These are phyloP conservation scores for Coprinopsis sp. DNA, from an alignment of 768 basidiomycete genomes.

Conservation along the genomic window DNA sequence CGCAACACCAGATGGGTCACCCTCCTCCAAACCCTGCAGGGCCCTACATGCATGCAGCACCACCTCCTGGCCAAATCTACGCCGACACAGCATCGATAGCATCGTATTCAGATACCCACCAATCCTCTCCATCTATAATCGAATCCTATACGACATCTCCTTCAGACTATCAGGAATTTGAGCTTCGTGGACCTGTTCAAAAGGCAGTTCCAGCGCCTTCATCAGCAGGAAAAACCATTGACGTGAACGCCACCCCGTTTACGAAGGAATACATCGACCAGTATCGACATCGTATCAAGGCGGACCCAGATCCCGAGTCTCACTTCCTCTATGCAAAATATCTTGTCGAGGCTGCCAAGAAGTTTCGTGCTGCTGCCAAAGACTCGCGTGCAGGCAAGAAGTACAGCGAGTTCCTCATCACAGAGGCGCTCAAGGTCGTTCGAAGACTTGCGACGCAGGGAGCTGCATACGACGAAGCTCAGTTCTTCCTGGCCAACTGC, in stretches of 20 bases:
- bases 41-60: slow-evolving; percentile 1
- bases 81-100: slow-evolving; percentile 11
- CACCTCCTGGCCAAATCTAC: slow-evolving; percentile 13
- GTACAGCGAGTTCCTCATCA: slow-evolving; percentile 83
- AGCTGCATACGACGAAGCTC: slow-evolving; percentile 90
- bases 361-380: slow-evolving; percentile 67
- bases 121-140: slow-evolving; percentile 22
- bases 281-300: slow-evolving; percentile 95
- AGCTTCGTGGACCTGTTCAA: slow-evolving; percentile 51
- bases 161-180: slow-evolving; percentile 45
- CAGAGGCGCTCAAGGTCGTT: slow-evolving; percentile 88
- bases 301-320: slow-evolving; percentile 95
- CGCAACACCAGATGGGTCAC: slow-evolving; percentile 8
- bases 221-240: slow-evolving; percentile 68
- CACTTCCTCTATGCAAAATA: slow-evolving; percentile 99
- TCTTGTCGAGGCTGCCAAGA: slow-evolving; percentile 95
- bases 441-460: slow-evolving; percentile 90
- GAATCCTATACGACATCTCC: slow-evolving; percentile 7
- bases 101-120: slow-evolving; percentile 13
- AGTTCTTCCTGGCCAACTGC: slow-evolving; percentile 97
- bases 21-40: slow-evolving; percentile 16
- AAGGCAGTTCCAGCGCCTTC: slow-evolving; percentile 56
- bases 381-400: slow-evolving; percentile 84
- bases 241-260: slow-evolving; percentile 78
- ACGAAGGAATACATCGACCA: slow-evolving; percentile 97